phyloP scores from a whole-genome alignment of 768 basidiomycete genomes.

The Boletus rubroflammeus region DNA sequence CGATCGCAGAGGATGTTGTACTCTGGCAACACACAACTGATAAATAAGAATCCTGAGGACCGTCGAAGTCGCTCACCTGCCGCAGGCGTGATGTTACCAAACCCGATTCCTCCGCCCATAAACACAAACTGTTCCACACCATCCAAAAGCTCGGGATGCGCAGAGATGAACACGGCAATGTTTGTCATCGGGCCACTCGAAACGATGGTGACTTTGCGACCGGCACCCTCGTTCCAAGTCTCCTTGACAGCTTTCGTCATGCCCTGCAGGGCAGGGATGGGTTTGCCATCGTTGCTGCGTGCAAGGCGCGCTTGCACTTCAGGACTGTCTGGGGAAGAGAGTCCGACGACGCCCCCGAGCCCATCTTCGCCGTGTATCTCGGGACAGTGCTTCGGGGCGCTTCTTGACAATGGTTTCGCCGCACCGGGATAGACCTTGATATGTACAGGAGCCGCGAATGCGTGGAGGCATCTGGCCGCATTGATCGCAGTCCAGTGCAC shows the following conservation, averaged over 20 bases:
- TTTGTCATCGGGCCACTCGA: conserved; percentile 88
- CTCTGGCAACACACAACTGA: conserved; percentile 40
- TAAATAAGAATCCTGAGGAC: background rate
- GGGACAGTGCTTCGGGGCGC: conserved; percentile 54
- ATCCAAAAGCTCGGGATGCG: conserved; percentile 51
- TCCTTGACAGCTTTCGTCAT: conserved; percentile 54
- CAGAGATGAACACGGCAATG: conserved; percentile 60
- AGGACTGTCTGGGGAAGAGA: conserved; percentile 49
- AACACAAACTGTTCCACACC: conserved; percentile 53
- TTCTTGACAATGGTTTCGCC: conserved; percentile 60
- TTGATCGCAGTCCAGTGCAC: conserved; percentile 62
- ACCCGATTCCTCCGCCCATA: conserved; percentile 89
- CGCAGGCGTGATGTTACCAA: conserved; percentile 76
- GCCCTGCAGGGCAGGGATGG: conserved; percentile 61
- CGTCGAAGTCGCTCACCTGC: conserved; percentile 44
- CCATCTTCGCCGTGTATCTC: conserved; percentile 84
- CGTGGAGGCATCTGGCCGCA: conserved; percentile 72
- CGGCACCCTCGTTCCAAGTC: conserved; percentile 56
- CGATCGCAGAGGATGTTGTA: conserved; percentile 83
- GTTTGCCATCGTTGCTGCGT: conserved; percentile 37
- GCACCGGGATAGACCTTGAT: conserved; percentile 71
- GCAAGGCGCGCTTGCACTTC: conserved; percentile 51
- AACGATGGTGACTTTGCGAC: conserved; percentile 61
- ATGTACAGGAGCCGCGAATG: conserved; percentile 59
- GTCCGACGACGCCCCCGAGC: conserved; percentile 78